These are phyloP conservation scores for Hirsutella rhossiliensis DNA, from an alignment of 2,329 filamentous ascomycete genomes.

Conservation along the genomic window DNA sequence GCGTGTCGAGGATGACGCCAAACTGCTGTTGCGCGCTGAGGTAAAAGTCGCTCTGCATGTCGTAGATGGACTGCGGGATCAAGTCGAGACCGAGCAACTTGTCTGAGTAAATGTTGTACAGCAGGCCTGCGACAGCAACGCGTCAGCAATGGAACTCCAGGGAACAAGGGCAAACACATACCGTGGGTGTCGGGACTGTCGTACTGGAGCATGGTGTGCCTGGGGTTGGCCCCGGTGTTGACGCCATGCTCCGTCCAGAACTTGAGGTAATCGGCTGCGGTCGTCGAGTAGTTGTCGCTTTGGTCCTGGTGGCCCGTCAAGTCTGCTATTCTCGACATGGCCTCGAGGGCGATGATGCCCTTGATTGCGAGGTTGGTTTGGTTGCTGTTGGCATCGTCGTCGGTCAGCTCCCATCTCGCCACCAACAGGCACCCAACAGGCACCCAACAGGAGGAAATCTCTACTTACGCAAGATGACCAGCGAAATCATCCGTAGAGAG, in stretches of 20 bases:
- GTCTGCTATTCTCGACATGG: constrained; percentile 61
- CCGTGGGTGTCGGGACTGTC: constrained; percentile 45
- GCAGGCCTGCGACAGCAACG: constrained; percentile 12
- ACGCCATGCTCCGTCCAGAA: constrained; percentile 64
- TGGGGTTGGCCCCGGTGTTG: constrained; percentile 45
- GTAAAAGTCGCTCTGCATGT: constrained; percentile 70
- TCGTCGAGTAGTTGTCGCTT: constrained; percentile 44
- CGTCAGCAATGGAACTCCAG: background rate
- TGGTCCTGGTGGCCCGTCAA: constrained; percentile 47
- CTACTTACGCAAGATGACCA: constrained; percentile 37
- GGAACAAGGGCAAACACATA: background rate
- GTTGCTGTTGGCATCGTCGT: constrained; percentile 25
- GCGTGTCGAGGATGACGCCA: constrained; percentile 71
- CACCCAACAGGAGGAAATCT: background rate
- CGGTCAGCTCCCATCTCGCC: too few relatives aligned
- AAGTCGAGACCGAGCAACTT: constrained; percentile 65
- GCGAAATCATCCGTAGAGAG: constrained; percentile 79
- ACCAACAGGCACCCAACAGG: too few relatives aligned
- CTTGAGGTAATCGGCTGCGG: constrained; percentile 55
- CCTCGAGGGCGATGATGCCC: constrained; percentile 71
- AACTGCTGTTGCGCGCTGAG: constrained; percentile 57
- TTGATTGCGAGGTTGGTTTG: constrained; percentile 78
- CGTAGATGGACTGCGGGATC: constrained; percentile 64
- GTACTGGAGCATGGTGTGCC: constrained; percentile 70
- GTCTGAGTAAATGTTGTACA: constrained; percentile 80